Evolutionary conservation across 371 early-diverging fungal genomes (phyloP).

Genomic region (Thermomucor indicae-seudaticae): DNA sequence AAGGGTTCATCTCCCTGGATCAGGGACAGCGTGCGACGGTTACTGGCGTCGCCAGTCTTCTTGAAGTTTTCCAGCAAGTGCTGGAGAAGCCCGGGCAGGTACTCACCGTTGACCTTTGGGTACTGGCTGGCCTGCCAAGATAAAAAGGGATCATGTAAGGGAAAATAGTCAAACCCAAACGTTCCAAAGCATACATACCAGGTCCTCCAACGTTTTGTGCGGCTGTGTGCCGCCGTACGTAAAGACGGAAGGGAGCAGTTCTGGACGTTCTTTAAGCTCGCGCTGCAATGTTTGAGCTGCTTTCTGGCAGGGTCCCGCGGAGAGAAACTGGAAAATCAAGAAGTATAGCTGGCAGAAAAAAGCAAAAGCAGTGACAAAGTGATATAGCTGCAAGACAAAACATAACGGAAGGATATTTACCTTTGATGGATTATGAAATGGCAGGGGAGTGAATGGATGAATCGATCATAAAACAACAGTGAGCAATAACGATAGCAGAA

Average conservation of each 20-base stretch:
- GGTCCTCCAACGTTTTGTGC: conserved; percentile 49
- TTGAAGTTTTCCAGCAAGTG: conserved; percentile 28
- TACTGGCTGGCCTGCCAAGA: conserved; percentile 25
- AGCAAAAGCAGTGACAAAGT: no score
- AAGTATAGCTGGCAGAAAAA: conserved; percentile 69
- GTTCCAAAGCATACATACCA: conserved; percentile 33
- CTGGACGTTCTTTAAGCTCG: conserved; percentile 44
- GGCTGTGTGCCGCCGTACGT: conserved; percentile 61
- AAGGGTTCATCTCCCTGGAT: conserved; percentile 39
- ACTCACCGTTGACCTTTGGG: conserved; percentile 20
- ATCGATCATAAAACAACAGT: no score
- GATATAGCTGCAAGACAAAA: no score
- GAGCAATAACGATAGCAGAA: no score
- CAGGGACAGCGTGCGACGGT: conserved; percentile 27
- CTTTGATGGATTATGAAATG: no score
- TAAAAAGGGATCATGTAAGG: no score
- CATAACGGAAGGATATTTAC: no score
- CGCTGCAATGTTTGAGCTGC: conserved; percentile 46
- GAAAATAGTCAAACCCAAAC: background rate
- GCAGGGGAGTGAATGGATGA: no score
- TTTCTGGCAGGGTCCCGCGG: conserved; percentile 51
- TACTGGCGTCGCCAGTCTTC: conserved; percentile 28
- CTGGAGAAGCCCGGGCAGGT: conserved; percentile 21
- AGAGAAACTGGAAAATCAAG: conserved; percentile 56
- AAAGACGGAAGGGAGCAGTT: conserved; percentile 55